Evolutionary conservation across 1,284 basidiomycete genomes (phyloP).

Genomic region (Puccinia polysora): DNA sequence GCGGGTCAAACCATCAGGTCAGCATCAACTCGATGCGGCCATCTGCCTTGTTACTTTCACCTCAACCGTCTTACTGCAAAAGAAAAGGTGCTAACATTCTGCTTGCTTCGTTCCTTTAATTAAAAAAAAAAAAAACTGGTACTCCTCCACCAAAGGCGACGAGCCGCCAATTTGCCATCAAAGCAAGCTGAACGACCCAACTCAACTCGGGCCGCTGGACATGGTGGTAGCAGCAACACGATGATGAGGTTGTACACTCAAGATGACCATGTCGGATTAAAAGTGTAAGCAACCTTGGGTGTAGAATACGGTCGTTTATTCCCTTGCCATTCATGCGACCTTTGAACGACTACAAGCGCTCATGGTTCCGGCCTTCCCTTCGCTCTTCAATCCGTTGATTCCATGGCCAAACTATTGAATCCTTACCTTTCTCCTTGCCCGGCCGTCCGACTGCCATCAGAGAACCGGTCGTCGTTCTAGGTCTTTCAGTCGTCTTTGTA

Average conservation of each 20-base stretch:
- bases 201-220: slow-evolving; percentile 52
- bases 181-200: slow-evolving; percentile 49
- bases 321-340: no score
- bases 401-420: neutral
- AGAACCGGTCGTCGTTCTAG: slow-evolving; percentile 41
- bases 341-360: no score
- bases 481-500: slow-evolving; percentile 42
- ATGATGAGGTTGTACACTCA: slow-evolving; percentile 53
- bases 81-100: neutral
- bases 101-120: neutral
- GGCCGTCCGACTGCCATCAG: neutral
- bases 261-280: slow-evolving; percentile 53
- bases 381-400: neutral
- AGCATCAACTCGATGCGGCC: neutral
- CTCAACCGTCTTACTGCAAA: no score
- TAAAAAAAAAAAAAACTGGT: neutral
- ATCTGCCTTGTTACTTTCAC: neutral
- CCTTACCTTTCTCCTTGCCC: neutral
- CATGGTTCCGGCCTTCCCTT: neutral
- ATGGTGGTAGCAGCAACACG: slow-evolving; percentile 53
- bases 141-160: slow-evolving; percentile 45
- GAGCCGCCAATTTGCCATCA: slow-evolving; percentile 50
- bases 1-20: slow-evolving; percentile 42
- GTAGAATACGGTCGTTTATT: no score
- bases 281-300: slow-evolving; percentile 50